Evolutionary conservation across 2,329 filamentous ascomycete genomes (phyloP), one percentile per base, ranked within the genome.

Genomic region (Colletotrichum graminicola): DNA sequence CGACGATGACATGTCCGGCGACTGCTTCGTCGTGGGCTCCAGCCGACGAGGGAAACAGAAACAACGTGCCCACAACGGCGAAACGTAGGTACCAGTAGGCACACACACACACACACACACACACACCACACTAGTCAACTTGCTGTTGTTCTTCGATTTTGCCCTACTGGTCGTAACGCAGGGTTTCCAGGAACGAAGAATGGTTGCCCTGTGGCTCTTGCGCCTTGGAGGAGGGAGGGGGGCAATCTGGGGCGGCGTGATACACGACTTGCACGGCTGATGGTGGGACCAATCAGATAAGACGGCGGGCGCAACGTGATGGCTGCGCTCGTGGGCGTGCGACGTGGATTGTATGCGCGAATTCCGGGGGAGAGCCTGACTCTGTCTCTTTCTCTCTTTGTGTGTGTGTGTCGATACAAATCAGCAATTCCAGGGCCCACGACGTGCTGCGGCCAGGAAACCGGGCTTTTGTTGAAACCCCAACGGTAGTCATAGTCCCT

Each of bases 291-390:
- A 76, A 75, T 76, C 71, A 75, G 62, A 56, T 29, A 16, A 23
- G 29, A 29, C 60, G 23, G 45, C 61, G 49, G 55, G 45, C 54
- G 60, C 65, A 76, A 74, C 75, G 75, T 76, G 75, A 75, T 73
- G 71, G 73, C 34, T 76, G 72, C 62, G 60, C 61, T 70, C 66
- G 66, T 59, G 65, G 59, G 59, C 61, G 66, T 72, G 66, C 66
- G 54, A 64, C 66, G 66, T 36, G 55, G 34, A 69, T 26, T 45
- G 45, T 11, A 55, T 72, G 69, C 69, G 69, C 69, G 69, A 70
- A 69, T 69, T 64, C 65, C 49, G 41, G 64, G 62, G 62, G 67
- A 55, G 45, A 39, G 36, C 62, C 55, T 70, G 66, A 45, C 60
- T 70, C 49, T n/a, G 14, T 36, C 52, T 12, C 18, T 14, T 10